These are phyloP conservation scores for Suhomyces atakaporum DNA, from an alignment of 1,139 yeast genomes.

Conservation along the genomic window DNA sequence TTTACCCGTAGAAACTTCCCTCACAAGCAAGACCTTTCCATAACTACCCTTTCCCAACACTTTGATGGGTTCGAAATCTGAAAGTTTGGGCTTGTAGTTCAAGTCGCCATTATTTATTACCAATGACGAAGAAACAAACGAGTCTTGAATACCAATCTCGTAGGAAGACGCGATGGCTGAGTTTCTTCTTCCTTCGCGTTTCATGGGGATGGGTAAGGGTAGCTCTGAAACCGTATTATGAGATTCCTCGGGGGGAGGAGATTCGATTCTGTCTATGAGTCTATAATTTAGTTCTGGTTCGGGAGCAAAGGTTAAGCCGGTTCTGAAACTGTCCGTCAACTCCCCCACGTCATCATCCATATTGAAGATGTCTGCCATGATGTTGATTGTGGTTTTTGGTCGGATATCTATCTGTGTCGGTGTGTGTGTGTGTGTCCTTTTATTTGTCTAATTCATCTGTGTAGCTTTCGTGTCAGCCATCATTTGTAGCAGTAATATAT, in stretches of 20 bases:
- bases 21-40: constrained; percentile 44
- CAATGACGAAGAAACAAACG: constrained; percentile 22
- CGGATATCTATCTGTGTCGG: background rate
- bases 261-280: constrained; percentile 14
- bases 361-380: constrained; percentile 21
- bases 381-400: background rate
- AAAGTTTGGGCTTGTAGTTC: constrained; percentile 20
- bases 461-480: background rate
- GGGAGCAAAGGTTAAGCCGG: background rate
- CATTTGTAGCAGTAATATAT: background rate
- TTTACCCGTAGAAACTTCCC: constrained; percentile 34
- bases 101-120: constrained; percentile 10
- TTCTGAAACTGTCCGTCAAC: constrained; percentile 5
- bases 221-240: constrained; percentile 19
- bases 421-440: background rate
- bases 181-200: constrained; percentile 16
- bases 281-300: constrained; percentile 17
- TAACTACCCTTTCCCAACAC: constrained; percentile 48
- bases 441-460: background rate
- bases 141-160: constrained; percentile 26
- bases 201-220: constrained; percentile 20
- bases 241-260: constrained; percentile 15
- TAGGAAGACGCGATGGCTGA: constrained; percentile 24
- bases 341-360: constrained; percentile 20
- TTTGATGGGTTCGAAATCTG: constrained; percentile 39